phyloP scores from a whole-genome alignment of 2,329 filamentous ascomycete species.

The Apiospora saccharicola region DNA sequence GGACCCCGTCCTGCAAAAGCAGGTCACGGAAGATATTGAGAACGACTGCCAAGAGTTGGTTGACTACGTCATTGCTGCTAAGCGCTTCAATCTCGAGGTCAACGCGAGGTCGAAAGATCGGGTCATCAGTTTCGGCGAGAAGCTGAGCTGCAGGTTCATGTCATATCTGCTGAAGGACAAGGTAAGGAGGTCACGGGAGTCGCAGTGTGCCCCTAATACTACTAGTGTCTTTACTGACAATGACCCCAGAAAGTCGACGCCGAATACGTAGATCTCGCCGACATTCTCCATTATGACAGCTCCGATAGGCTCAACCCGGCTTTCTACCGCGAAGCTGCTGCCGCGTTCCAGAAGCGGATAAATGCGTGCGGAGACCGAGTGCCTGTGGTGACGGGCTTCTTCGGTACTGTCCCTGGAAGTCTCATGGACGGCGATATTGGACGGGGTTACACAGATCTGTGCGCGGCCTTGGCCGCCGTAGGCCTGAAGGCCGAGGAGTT shows the following conservation, averaged over 20 bases:
- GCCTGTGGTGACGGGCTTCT: slow-evolving; percentile 90
- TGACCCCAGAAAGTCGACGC: slow-evolving; percentile 72
- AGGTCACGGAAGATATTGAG: slow-evolving; percentile 72
- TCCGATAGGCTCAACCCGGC: slow-evolving; percentile 66
- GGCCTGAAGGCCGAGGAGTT: slow-evolving; percentile 87
- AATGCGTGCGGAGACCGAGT: slow-evolving; percentile 70
- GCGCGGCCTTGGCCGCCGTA: slow-evolving; percentile 89
- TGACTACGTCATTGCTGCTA: slow-evolving; percentile 73
- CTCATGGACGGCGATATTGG: slow-evolving; percentile 89
- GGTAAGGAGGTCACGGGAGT: slow-evolving; percentile 45
- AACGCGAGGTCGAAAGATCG: slow-evolving; percentile 83
- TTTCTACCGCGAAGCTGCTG: slow-evolving; percentile 74
- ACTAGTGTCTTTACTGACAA: slow-evolving; percentile 37
- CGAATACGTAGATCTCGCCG: slow-evolving; percentile 88
- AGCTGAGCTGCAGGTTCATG: slow-evolving; percentile 93
- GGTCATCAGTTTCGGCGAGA: slow-evolving; percentile 94
- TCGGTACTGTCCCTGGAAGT: slow-evolving; percentile 90
- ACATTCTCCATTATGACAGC: slow-evolving; percentile 75
- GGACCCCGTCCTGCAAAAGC: slow-evolving; percentile 61
- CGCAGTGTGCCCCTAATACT: slow-evolving; percentile 28
- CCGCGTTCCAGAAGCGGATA: slow-evolving; percentile 69
- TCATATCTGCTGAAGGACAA: slow-evolving; percentile 81
- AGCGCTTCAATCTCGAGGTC: slow-evolving; percentile 75
- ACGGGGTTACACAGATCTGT: slow-evolving; percentile 95
- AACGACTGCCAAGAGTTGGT: slow-evolving; percentile 81